phyloP scores from a whole-genome alignment of 1,139 yeast genomes.

The Suhomyces taliae region DNA sequence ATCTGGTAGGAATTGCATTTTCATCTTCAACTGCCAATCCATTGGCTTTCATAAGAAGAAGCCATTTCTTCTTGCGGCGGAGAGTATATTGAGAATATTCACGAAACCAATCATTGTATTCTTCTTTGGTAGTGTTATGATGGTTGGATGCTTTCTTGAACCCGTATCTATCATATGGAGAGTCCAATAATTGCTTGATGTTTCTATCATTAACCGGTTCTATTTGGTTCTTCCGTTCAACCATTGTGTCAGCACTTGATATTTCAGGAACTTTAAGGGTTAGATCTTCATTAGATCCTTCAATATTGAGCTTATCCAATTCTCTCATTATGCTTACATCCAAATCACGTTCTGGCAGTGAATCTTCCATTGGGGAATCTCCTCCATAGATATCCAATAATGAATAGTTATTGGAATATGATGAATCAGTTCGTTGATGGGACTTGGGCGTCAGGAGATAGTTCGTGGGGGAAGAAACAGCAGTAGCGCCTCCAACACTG shows the following conservation, averaged over 20 bases:
- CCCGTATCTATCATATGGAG: slow-evolving; percentile 76
- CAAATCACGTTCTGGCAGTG: slow-evolving; percentile 3
- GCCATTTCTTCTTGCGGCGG: slow-evolving; percentile 78
- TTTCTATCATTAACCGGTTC: slow-evolving; percentile 5
- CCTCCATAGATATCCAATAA: slow-evolving; percentile 23
- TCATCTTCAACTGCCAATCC: slow-evolving; percentile 53
- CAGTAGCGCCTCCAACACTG: background rate
- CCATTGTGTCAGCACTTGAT: slow-evolving; percentile 1
- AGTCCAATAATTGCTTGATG: slow-evolving; percentile 17
- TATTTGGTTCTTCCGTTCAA: slow-evolving; percentile 5
- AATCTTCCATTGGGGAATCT: slow-evolving; percentile 17
- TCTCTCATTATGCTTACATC: slow-evolving; percentile 8
- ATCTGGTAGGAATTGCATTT: slow-evolving; percentile 44
- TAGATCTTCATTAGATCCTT: background rate
- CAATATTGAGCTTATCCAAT: slow-evolving; percentile 9
- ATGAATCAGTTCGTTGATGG: slow-evolving; percentile 32
- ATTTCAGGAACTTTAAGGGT: background rate
- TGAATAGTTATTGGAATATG: slow-evolving; percentile 36
- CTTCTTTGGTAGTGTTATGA: slow-evolving; percentile 45
- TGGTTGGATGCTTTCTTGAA: slow-evolving; percentile 65
- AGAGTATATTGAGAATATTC: slow-evolving; percentile 62
- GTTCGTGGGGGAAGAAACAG: background rate
- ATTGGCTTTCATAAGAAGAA: slow-evolving; percentile 55
- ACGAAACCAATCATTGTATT: slow-evolving; percentile 73
- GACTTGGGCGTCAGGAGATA: slow-evolving; percentile 14